Conservation (phyloP, 2,329 filamentous ascomycete species). For the Colletotrichum echinochloae region DNA sequence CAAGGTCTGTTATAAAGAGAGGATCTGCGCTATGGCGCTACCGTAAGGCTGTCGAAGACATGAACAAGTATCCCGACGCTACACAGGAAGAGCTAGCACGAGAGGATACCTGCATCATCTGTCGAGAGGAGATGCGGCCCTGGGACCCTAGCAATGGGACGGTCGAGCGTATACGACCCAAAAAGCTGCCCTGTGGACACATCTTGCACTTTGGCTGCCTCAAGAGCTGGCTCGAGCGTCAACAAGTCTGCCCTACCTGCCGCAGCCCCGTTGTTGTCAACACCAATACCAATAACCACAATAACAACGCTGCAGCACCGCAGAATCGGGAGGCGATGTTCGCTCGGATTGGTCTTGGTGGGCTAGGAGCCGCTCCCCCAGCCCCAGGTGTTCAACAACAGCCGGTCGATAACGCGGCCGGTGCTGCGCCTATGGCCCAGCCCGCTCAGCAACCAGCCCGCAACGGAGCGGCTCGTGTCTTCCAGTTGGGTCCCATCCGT, state of each 20-base stretch:
- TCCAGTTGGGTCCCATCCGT: constrained; percentile 80
- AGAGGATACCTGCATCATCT: constrained; percentile 97
- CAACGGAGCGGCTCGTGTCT: constrained; percentile 66
- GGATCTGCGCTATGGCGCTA: constrained; percentile 92
- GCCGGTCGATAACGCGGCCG: constrained; percentile 45
- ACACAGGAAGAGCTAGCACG: constrained; percentile 85
- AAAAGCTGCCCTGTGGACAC: constrained; percentile 96
- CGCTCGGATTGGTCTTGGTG: constrained; percentile 48
- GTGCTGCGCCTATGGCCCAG: constrained; percentile 37
- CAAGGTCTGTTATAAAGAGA: constrained; percentile 89
- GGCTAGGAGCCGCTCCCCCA: constrained; percentile 34
- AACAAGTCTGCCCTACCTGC: constrained; percentile 97
- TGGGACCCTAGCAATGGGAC: constrained; percentile 75
- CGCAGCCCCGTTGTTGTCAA: constrained; percentile 82
- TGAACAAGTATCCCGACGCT: constrained; percentile 94
- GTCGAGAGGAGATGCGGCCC: constrained; percentile 92
- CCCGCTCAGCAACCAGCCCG: constrained; percentile 44
- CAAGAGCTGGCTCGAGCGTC: constrained; percentile 95
- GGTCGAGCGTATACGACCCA: constrained; percentile 87
- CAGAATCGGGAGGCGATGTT: constrained; percentile 52
- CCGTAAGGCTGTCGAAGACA: constrained; percentile 89
- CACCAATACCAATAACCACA: constrained; percentile 54
- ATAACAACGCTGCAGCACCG: constrained; percentile 49
- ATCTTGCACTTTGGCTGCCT: constrained; percentile 95
- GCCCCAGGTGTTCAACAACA: constrained; percentile 50